A percentile compares a stretch with the other conserved stretches of the same genome.
Evolutionary conservation across 345 rosid species (phyloP).

Genomic region (Ceriops zippeliana): DNA sequence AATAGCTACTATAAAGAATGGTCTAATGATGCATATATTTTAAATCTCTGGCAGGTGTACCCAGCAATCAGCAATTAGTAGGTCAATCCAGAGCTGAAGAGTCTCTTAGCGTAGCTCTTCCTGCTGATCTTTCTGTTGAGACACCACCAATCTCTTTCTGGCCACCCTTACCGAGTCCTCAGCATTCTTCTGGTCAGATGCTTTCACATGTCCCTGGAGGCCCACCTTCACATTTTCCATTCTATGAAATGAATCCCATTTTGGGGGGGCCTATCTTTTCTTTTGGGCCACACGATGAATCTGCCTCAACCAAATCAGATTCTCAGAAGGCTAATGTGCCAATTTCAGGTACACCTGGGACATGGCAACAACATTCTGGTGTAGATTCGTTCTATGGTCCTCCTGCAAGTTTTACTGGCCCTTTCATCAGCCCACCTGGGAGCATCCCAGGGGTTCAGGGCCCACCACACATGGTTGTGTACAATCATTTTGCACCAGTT

Average conservation of each 20-base stretch:
- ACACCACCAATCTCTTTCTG: slow-evolving; percentile 79
- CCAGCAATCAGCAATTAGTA: slow-evolving; percentile 44
- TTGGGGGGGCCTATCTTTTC: slow-evolving; percentile 82
- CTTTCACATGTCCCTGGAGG: slow-evolving; percentile 83
- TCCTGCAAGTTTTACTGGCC: slow-evolving; percentile 81
- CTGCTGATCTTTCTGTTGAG: slow-evolving; percentile 95
- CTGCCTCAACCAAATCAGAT: slow-evolving; percentile 62
- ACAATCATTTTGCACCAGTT: slow-evolving; percentile 96
- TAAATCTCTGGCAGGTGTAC: slow-evolving; percentile 41
- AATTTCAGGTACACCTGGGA: slow-evolving; percentile 58
- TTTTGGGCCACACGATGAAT: slow-evolving; percentile 83
- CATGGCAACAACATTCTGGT: slow-evolving; percentile 87
- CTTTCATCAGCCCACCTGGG: slow-evolving; percentile 84
- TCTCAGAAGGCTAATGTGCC: slow-evolving; percentile 63
- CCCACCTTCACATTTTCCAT: slow-evolving; percentile 74
- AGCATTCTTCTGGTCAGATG: slow-evolving; percentile 66
- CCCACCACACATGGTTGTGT: slow-evolving; percentile 91
- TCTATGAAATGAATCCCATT: slow-evolving; percentile 90
- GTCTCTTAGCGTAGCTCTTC: slow-evolving; percentile 80
- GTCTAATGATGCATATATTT: slow-evolving; percentile 4
- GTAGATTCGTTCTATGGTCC: slow-evolving; percentile 92
- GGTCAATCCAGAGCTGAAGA: slow-evolving; percentile 75
- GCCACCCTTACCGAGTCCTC: slow-evolving; percentile 77
- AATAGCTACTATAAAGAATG: not conserved
- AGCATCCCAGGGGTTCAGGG: slow-evolving; percentile 88